A percentile compares a stretch with the other conserved stretches of the same genome.
Evolutionary conservation across 441 rosid species (phyloP).

Genomic region (Pelargonium exstipulatum): DNA sequence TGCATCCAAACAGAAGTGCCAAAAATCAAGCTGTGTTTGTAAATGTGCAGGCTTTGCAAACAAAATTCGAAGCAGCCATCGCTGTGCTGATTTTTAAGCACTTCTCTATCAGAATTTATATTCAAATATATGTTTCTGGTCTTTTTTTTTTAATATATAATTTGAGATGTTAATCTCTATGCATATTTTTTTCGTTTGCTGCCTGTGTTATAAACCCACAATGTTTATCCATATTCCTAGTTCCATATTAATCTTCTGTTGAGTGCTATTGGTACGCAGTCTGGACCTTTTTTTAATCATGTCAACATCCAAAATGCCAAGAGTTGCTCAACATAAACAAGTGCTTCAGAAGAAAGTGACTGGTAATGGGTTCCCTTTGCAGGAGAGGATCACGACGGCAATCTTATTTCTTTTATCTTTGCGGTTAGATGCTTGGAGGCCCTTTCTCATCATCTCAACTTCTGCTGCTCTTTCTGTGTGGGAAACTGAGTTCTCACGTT

Average conservation of each 20-base stretch:
- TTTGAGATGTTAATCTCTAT: neutral
- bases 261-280: no score
- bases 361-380: constrained; percentile 20
- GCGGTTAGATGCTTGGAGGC: constrained; percentile 25
- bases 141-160: no score
- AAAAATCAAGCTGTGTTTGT: no score
- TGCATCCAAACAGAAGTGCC: no score
- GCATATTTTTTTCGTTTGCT: neutral
- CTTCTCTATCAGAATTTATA: neutral
- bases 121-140: neutral
- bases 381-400: constrained; percentile 43
- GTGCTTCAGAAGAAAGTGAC: neutral
- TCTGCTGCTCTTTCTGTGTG: constrained; percentile 36
- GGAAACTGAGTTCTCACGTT: constrained; percentile 43
- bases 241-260: no score
- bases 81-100: neutral
- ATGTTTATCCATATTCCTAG: no score
- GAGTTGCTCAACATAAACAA: neutral
- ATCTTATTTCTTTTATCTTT: constrained; percentile 38
- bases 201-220: no score
- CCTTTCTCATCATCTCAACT: constrained; percentile 48
- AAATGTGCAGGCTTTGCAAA: no score
- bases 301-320: neutral
- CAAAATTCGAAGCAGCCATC: neutral
- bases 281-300: neutral